These are phyloP conservation scores for Phialophora verrucosa DNA, from an alignment of 2,329 filamentous ascomycete genomes.

Conservation along the genomic window DNA sequence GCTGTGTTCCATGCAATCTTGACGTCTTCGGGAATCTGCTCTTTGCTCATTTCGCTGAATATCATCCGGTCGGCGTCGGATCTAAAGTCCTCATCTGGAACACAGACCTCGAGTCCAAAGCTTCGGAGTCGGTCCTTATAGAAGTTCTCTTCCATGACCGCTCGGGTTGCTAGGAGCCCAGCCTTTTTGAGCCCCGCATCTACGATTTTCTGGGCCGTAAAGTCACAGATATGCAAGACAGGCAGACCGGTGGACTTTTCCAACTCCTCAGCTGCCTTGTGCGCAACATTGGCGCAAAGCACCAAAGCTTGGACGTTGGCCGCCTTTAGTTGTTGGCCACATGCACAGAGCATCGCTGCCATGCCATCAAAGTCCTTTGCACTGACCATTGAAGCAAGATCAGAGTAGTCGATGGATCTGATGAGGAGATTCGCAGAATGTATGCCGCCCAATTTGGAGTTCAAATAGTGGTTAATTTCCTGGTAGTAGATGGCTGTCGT, in stretches of 20 bases:
- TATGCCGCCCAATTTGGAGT: neutral
- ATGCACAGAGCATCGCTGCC: neutral
- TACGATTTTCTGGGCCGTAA: slow-evolving; percentile 5
- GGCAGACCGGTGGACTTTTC: slow-evolving; percentile 7
- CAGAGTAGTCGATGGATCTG: neutral
- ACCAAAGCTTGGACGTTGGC: neutral
- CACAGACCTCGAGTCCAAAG: slow-evolving; percentile 18
- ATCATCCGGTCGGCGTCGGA: slow-evolving; percentile 12
- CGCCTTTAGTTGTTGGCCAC: neutral
- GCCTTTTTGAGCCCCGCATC: slow-evolving; percentile 5
- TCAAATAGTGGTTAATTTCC: neutral
- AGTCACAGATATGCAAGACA: slow-evolving; percentile 24
- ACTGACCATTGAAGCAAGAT: neutral
- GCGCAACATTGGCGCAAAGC: slow-evolving; percentile 7
- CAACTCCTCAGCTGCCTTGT: slow-evolving; percentile 19
- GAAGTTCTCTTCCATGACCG: slow-evolving; percentile 20
- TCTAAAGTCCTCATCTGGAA: slow-evolving; percentile 12
- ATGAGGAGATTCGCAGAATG: neutral
- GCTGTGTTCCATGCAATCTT: neutral
- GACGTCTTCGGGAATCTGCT: slow-evolving; percentile 3
- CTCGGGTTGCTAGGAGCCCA: slow-evolving; percentile 20
- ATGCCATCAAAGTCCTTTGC: neutral
- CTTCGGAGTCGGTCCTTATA: slow-evolving; percentile 17
- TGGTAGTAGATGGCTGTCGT: neutral
- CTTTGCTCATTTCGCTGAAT: slow-evolving; percentile 18